These are phyloP conservation scores for Austropuccinia psidii DNA, from an alignment of 1,284 basidiomycete species.

Conservation along the genomic window DNA sequence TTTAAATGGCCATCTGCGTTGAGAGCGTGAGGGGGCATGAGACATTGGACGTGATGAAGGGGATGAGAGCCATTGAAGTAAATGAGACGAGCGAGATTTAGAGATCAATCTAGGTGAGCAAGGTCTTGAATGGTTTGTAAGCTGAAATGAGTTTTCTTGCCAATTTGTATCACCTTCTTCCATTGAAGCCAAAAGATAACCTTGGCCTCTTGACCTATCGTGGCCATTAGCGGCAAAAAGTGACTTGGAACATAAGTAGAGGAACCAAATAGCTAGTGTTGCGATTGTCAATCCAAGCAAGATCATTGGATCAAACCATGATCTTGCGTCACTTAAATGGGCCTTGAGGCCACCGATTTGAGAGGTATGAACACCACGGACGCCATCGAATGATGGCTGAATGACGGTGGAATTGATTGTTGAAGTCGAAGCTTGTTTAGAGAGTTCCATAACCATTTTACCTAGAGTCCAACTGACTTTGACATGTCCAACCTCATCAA, in stretches of 20 bases:
- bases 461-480: slow-evolving; percentile 96
- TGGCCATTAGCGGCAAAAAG: not conserved
- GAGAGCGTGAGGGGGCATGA: not conserved
- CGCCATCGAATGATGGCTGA: not conserved
- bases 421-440: not conserved
- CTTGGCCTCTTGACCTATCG: no score
- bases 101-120: not conserved
- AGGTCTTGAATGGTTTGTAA: not conserved
- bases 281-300: not conserved
- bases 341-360: not conserved
- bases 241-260: slow-evolving; percentile 3
- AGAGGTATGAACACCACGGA: slow-evolving; percentile 18
- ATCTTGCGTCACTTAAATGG: slow-evolving; percentile 1
- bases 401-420: not conserved
- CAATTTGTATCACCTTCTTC: slow-evolving; percentile 14
- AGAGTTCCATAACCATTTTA: slow-evolving; percentile 92
- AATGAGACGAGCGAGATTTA: not conserved
- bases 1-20: not conserved
- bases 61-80: slow-evolving; percentile 2
- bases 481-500: slow-evolving; percentile 83
- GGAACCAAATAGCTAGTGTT: slow-evolving; percentile 12
- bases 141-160: not conserved
- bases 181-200: slow-evolving; percentile 26
- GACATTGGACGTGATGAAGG: not conserved
- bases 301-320: slow-evolving; percentile 15